Base-by-base conservation (phyloP, 495 filamentous ascomycete genomes). In the Penicillium atrosanguineum region DNA sequence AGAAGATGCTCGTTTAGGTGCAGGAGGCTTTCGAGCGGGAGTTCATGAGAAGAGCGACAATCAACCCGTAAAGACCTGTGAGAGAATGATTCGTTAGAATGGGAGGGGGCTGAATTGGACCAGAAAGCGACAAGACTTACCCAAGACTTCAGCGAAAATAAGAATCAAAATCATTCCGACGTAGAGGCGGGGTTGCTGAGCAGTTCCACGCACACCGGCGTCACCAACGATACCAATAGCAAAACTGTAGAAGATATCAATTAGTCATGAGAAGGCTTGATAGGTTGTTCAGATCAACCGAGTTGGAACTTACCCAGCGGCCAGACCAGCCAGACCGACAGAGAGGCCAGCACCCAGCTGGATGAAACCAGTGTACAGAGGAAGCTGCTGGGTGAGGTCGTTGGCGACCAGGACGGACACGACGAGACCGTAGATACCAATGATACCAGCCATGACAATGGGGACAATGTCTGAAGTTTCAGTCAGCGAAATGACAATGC, bases 361-460 rank as follows among this genome's bases (percentile, higher is more conserved):
- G 66, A 97, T 95, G 80, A 97, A 97, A 50, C 88, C 87, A 45
- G 91, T 93, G 80, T 88, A 99, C 46, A 99, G 85, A 48, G 95
- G 80, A 52, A 88, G 77, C 49, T 87, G 57, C 77, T 99, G 95
- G 57, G 76, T 80, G 61, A 99, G 79, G 63, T 86, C 85, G 74
- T 95, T 92, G 63, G 95, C 96, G 72, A 99, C 92, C 69, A 99
- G 75, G 74, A 99, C 94, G 4, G 93, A 97, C 49, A 99, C 94
- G 78, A 99, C 94, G 48, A 99, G 84, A 64, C 94, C 94, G 81
- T 99, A 99, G 77, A 99, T 99, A 87, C 89, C 95, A 75, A 99
- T 97, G 78, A 99, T 99, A 97, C 94, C 94, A 81, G 94, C 94
- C 94, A 99, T 99, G 83, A 99, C 95, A 75, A 98, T 94, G 68